Percentiles rank a stretch among this genome's conserved stretches.
Conservation (phyloP, 352 stramenopile genomes). For the Stramenopiles sp. region DNA sequence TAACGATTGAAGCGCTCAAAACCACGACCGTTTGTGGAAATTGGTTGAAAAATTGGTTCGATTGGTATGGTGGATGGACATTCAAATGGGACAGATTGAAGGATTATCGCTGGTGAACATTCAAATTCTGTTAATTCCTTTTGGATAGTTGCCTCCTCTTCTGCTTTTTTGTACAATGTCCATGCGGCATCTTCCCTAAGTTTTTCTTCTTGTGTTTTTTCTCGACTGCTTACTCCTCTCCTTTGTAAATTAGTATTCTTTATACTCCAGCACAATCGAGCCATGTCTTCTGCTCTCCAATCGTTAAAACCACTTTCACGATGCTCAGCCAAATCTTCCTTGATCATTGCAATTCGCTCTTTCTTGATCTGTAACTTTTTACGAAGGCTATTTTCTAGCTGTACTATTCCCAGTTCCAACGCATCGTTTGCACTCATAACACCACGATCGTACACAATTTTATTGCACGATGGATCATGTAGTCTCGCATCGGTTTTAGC, state of each 20-base stretch:
- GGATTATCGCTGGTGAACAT: not conserved
- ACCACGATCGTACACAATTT: not conserved
- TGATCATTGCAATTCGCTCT: conserved; percentile 2
- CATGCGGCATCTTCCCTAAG: not conserved
- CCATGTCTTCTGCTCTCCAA: not conserved
- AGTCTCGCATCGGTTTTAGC: not conserved
- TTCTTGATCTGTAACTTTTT: not conserved
- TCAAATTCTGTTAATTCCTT: conserved; percentile 4
- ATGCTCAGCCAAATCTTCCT: not conserved
- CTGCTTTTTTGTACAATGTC: not conserved
- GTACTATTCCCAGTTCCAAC: not conserved
- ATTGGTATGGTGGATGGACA: not conserved
- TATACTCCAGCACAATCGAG: not conserved
- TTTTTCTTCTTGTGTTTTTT: conserved; percentile 9
- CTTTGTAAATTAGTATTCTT: not conserved
- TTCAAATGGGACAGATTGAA: not conserved
- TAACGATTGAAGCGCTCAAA: too few relatives aligned
- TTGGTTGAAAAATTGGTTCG: not conserved
- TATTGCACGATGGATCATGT: conserved; percentile 4
- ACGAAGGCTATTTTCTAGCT: not conserved
- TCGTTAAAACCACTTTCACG: not conserved
- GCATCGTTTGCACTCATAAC: not conserved
- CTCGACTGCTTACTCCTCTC: not conserved
- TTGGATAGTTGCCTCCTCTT: not conserved
- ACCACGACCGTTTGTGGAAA: not conserved